phyloP scores from a whole-genome alignment of 768 basidiomycete species.

The Clavulina sp. region DNA sequence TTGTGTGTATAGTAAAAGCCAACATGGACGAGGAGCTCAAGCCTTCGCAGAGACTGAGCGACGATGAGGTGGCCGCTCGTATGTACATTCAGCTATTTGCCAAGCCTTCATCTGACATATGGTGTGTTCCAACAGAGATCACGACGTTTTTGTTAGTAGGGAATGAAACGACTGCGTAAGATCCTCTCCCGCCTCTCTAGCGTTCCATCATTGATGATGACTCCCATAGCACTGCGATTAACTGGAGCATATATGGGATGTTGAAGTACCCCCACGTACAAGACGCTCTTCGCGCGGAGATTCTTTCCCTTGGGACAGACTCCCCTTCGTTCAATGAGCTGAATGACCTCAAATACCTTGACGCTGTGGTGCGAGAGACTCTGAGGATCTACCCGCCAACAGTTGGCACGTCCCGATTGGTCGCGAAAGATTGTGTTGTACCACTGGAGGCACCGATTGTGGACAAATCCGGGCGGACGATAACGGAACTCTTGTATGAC shows the following conservation, averaged over 20 bases:
- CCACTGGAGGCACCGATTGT: constrained; percentile 6
- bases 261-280: constrained; percentile 34
- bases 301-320: constrained; percentile 20
- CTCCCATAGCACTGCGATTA: constrained; percentile 17
- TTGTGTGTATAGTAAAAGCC: constrained; percentile 16
- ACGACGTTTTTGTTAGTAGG: neutral
- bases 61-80: constrained; percentile 18
- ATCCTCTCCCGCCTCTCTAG: neutral
- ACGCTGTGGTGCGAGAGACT: constrained; percentile 14
- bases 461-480: neutral
- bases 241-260: constrained; percentile 23
- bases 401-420: neutral
- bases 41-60: constrained; percentile 18
- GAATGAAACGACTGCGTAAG: constrained; percentile 1
- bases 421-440: constrained; percentile 2
- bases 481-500: neutral
- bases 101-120: neutral
- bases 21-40: constrained; percentile 21
- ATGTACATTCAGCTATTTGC: constrained; percentile 13
- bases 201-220: constrained; percentile 14
- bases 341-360: constrained; percentile 16
- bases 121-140: neutral
- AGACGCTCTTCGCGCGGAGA: constrained; percentile 34
- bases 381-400: constrained; percentile 6
- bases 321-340: constrained; percentile 13